Base-by-base conservation (phyloP, 805 yeast genomes). In the Peterozyma toletana region DNA sequence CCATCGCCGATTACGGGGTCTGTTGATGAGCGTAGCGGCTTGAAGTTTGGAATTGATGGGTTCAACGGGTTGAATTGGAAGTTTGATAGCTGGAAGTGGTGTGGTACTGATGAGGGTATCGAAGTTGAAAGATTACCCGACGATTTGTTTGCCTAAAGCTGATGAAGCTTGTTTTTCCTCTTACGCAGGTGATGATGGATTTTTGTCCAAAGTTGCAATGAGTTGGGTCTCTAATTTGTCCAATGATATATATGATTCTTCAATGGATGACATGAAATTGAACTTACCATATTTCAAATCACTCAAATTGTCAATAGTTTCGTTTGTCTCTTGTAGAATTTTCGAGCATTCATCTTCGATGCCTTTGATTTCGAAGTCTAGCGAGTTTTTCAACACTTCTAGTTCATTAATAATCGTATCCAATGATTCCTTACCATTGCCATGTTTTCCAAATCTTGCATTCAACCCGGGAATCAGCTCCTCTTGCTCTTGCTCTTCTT, bases 31-130 rank as follows among this genome's bases (percentile, higher is more conserved):
- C 52, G 54, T 1, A 73, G 91, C 46, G 90, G 84, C 10, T 73
- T 77, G 29, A 75, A 82, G 2, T 86, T 82, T 52, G 80, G 83
- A 51, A 71, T 93, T 44, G 97, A 95, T 41, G 77, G 78, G 47
- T 77, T 84, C 44, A 77, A 78, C 48, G 77, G 80, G 5, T 67
- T 93, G 47, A 93, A 93, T 58, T 93, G 97, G 78, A 86, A 81
- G 35, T 93, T 80, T 56, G 95, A 89, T 47, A 84, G 79, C 1
- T 88, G 90, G 79, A 75, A 71, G 53, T 84, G 89, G 88, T 48
- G 75, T 5, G 79, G 77, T 1, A 31, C 34, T 5, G 52, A 57
- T 7, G 68, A 62, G 30, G 48, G 44, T n/a, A 37, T 41, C 15
- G 45, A 35, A 9, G 45, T 46, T 9, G 43, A 39, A n/a, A 42